These are phyloP conservation scores for Dendrocalamus latiflorus DNA, from an alignment of 202 grass and related monocot genomes.

Conservation along the genomic window DNA sequence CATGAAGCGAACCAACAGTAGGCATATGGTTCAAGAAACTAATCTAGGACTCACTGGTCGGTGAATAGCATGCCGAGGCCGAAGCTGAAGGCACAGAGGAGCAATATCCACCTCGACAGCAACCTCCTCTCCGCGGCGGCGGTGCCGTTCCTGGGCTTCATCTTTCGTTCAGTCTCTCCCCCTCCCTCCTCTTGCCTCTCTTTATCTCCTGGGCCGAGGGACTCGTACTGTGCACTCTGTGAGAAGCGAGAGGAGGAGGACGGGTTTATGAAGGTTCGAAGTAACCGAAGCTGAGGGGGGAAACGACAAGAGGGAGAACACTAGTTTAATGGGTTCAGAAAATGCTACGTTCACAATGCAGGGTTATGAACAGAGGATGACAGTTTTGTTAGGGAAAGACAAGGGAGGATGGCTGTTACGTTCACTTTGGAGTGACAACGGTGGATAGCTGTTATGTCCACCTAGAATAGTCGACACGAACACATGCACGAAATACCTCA, in stretches of 20 bases:
- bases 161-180: neutral
- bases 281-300: constrained; percentile 52
- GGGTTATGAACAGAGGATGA: neutral
- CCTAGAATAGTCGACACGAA: too few relatives aligned
- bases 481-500: neutral
- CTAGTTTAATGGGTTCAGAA: constrained; percentile 32
- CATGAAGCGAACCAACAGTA: neutral
- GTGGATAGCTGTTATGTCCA: too few relatives aligned
- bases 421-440: neutral
- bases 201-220: neutral
- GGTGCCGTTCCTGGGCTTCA: constrained; percentile 55
- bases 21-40: neutral
- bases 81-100: constrained; percentile 73
- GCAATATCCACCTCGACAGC: constrained; percentile 49
- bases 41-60: constrained; percentile 49
- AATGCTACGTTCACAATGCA: constrained; percentile 37
- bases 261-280: constrained; percentile 44
- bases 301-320: constrained; percentile 12
- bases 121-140: constrained; percentile 41
- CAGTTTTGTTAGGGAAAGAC: neutral
- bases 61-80: constrained; percentile 68
- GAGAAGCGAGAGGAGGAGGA: neutral
- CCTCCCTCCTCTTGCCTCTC: neutral
- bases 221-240: neutral
- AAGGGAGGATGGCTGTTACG: neutral